These are phyloP conservation scores for Nakaseomyces nivariensis DNA, from an alignment of 1,139 yeast species.

Conservation along the genomic window DNA sequence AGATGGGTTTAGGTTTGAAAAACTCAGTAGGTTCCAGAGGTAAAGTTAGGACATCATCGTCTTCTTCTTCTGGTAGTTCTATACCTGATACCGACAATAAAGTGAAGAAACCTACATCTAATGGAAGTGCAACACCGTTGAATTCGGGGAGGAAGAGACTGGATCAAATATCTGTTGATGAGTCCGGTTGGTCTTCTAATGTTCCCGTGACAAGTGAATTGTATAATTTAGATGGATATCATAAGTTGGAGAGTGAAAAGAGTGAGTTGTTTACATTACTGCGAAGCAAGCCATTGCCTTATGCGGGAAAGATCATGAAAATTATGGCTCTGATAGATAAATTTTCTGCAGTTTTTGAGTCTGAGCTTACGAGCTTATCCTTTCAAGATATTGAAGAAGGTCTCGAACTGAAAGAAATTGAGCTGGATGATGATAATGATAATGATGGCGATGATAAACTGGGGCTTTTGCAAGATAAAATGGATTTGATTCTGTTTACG, in stretches of 20 bases:
- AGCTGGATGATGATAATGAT: neutral
- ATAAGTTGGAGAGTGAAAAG: neutral
- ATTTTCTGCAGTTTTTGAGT: constrained; percentile 32
- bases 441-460: no score
- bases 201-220: constrained; percentile 11
- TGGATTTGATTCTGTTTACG: neutral
- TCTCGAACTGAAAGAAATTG: neutral
- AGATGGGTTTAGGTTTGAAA: neutral
- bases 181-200: neutral
- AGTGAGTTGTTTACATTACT: neutral
- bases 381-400: constrained; percentile 35
- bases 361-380: constrained; percentile 31
- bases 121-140: neutral
- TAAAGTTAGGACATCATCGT: neutral
- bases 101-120: neutral
- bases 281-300: neutral
- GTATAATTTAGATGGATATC: neutral
- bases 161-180: neutral
- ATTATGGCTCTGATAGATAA: constrained; percentile 38
- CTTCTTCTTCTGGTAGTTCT: neutral
- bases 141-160: neutral
- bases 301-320: constrained; percentile 37
- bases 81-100: neutral
- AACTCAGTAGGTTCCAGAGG: neutral
- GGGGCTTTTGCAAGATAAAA: neutral